Percentiles rank a stretch among this genome's conserved stretches.
Evolutionary conservation across 805 yeast genomes (phyloP).

Genomic region (Teunomyces funiuensis): DNA sequence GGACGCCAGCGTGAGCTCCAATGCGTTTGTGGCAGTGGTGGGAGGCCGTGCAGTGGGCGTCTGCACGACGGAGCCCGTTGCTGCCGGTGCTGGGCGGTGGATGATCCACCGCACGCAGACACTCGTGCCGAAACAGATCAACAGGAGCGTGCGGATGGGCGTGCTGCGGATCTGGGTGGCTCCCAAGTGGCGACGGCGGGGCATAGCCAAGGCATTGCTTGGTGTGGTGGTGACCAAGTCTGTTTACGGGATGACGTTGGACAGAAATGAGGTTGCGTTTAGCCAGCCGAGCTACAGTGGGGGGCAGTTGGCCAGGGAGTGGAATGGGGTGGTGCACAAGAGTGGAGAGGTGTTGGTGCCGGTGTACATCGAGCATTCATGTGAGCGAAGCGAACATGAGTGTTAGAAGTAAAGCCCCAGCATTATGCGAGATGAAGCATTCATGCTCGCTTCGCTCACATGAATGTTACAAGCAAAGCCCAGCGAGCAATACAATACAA

Average conservation of each 20-base stretch:
- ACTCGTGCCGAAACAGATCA: slow-evolving; percentile 45
- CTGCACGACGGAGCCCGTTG: slow-evolving; percentile 50
- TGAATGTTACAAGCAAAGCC: too few relatives aligned
- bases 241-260: slow-evolving; percentile 49
- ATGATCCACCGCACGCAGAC: slow-evolving; percentile 54
- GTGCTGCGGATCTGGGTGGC: slow-evolving; percentile 47
- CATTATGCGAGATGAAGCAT: too few relatives aligned
- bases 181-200: slow-evolving; percentile 46
- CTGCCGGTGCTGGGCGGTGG: slow-evolving; percentile 50
- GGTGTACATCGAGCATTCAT: slow-evolving; percentile 42
- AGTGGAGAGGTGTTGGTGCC: slow-evolving; percentile 52
- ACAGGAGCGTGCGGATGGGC: slow-evolving; percentile 35
- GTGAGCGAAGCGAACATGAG: too few relatives aligned
- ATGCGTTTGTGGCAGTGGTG: slow-evolving; percentile 50
- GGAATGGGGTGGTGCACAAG: slow-evolving; percentile 56
- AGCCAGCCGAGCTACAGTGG: slow-evolving; percentile 74
- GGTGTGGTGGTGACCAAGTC: slow-evolving; percentile 43
- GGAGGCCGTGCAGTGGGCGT: slow-evolving; percentile 53
- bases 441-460: too few relatives aligned
- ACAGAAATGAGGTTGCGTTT: slow-evolving; percentile 54
- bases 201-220: slow-evolving; percentile 49
- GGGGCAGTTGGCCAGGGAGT: slow-evolving; percentile 53
- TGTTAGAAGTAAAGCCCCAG: too few relatives aligned
- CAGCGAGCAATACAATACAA: too few relatives aligned
- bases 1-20: slow-evolving; percentile 12